Percentiles rank a stretch among this genome's conserved stretches.
phyloP scores from a whole-genome alignment of 495 filamentous ascomycete species.

The Penicillium arizonense region DNA sequence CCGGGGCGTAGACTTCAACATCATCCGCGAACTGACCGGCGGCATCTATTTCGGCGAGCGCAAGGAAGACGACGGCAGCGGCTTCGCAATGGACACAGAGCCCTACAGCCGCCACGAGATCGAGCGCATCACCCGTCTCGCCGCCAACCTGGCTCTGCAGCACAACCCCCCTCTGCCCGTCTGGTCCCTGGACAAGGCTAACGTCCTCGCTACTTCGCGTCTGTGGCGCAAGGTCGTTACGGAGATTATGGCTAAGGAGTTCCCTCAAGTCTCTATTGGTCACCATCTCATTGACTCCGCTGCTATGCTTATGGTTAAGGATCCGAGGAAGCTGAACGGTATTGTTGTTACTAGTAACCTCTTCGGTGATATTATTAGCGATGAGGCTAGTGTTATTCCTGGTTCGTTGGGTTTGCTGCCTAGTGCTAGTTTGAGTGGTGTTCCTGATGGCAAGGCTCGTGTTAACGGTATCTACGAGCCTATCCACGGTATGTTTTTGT shows the following conservation, averaged over 20 bases:
- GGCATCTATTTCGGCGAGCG: constrained; percentile 98
- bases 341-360: constrained; percentile 92
- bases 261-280: constrained; percentile 75
- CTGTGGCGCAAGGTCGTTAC: constrained; percentile 88
- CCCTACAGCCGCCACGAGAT: constrained; percentile 86
- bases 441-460: constrained; percentile 67
- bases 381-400: constrained; percentile 95
- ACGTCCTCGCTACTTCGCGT: constrained; percentile 86
- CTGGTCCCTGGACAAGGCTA: constrained; percentile 93
- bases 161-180: constrained; percentile 78
- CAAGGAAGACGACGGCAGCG: constrained; percentile 75
- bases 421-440: constrained; percentile 80
- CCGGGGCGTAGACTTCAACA: constrained; percentile 87
- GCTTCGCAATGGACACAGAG: constrained; percentile 83
- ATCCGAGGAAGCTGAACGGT: constrained; percentile 85
- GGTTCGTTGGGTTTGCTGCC: constrained; percentile 88
- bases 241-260: constrained; percentile 78
- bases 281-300: constrained; percentile 96
- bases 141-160: constrained; percentile 76
- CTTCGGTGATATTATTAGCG: constrained; percentile 94
- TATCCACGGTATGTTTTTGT: constrained; percentile 73
- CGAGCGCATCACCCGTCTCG: constrained; percentile 83
- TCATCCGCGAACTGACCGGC: constrained; percentile 91
- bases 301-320: constrained; percentile 97
- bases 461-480: constrained; percentile 89